A percentile compares a stretch with the other conserved stretches of the same genome.
These are phyloP conservation scores for Leptographium radiaticola DNA, from an alignment of 2,329 filamentous ascomycete species.

Conservation along the genomic window DNA sequence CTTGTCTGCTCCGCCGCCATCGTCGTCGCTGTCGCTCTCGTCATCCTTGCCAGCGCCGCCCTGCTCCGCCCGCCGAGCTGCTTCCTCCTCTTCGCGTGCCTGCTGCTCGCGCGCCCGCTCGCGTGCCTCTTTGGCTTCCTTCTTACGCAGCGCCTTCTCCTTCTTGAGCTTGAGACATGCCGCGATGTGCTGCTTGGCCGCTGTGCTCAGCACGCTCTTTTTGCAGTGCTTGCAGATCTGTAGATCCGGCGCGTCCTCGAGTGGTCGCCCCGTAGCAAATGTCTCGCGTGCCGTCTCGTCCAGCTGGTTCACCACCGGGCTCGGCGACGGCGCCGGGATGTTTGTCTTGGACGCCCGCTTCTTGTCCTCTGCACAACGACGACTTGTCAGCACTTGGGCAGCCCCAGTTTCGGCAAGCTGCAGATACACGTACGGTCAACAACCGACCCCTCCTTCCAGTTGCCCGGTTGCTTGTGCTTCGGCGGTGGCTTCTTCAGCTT, in stretches of 20 bases:
- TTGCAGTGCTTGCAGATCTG: slow-evolving; percentile 92
- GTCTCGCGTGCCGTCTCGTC: slow-evolving; percentile 65
- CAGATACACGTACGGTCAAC: slow-evolving; percentile 38
- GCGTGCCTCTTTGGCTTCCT: slow-evolving; percentile 58
- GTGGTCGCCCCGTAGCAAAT: slow-evolving; percentile 68
- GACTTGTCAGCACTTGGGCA: not conserved
- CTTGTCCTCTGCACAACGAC: slow-evolving; percentile 26
- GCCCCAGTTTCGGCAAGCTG: too few relatives aligned
- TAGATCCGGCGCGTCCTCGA: slow-evolving; percentile 67
- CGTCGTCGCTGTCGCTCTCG: slow-evolving; percentile 26
- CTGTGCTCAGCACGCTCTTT: slow-evolving; percentile 66
- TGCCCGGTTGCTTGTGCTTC: slow-evolving; percentile 53
- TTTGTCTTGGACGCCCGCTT: slow-evolving; percentile 37
- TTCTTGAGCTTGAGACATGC: slow-evolving; percentile 77
- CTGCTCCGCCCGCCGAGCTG: slow-evolving; percentile 37
- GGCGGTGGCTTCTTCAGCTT: slow-evolving; percentile 51
- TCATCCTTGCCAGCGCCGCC: slow-evolving; percentile 27
- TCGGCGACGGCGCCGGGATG: slow-evolving; percentile 32
- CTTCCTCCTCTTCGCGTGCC: slow-evolving; percentile 45
- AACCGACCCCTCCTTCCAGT: slow-evolving; percentile 57
- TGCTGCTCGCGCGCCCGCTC: slow-evolving; percentile 50
- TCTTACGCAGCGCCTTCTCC: slow-evolving; percentile 65
- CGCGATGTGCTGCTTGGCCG: slow-evolving; percentile 67
- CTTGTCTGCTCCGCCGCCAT: slow-evolving; percentile 20
- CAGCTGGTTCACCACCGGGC: slow-evolving; percentile 51